Percentiles rank a stretch among this genome's conserved stretches.
Evolutionary conservation across 2,329 filamentous ascomycete species (phyloP).

Genomic region (Graphium sp.): DNA sequence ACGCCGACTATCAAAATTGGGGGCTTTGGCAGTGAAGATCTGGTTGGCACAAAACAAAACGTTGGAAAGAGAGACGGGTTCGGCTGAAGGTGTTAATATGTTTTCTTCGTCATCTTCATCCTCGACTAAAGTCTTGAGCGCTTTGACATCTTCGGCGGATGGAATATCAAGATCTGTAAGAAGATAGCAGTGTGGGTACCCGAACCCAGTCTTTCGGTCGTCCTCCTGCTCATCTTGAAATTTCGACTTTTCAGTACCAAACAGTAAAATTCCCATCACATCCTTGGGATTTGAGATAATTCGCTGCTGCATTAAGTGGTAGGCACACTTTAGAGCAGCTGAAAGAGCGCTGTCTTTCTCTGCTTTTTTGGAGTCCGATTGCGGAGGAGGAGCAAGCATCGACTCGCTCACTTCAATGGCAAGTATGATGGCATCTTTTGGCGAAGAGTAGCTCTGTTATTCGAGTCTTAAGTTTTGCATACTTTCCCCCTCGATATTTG

Average conservation of each 20-base stretch:
- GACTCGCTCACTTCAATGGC: constrained; percentile 82
- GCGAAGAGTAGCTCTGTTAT: constrained; percentile 63
- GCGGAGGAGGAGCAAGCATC: constrained; percentile 58
- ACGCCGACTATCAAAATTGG: constrained; percentile 82
- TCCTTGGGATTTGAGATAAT: constrained; percentile 95
- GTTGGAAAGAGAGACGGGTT: constrained; percentile 67
- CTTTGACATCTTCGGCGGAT: constrained; percentile 71
- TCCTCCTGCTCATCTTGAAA: constrained; percentile 53
- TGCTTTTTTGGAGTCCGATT: constrained; percentile 53
- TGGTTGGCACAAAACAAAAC: constrained; percentile 91
- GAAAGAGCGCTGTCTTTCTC: constrained; percentile 63
- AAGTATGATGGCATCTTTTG: constrained; percentile 96
- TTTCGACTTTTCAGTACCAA: constrained; percentile 73
- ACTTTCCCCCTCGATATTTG: neutral
- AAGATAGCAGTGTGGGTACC: constrained; percentile 85
- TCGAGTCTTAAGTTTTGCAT: constrained; percentile 2
- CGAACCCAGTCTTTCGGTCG: constrained; percentile 36
- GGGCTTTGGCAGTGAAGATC: constrained; percentile 85
- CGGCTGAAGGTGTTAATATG: constrained; percentile 49
- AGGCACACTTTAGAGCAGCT: constrained; percentile 85
- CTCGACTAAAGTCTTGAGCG: constrained; percentile 58
- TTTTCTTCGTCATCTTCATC: constrained; percentile 56
- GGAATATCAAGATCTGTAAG: constrained; percentile 80
- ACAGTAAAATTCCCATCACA: constrained; percentile 91
- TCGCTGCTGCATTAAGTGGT: constrained; percentile 90